Evolutionary conservation across 169 alveolate species (phyloP).

Genomic region (Plasmodium coatneyi): DNA sequence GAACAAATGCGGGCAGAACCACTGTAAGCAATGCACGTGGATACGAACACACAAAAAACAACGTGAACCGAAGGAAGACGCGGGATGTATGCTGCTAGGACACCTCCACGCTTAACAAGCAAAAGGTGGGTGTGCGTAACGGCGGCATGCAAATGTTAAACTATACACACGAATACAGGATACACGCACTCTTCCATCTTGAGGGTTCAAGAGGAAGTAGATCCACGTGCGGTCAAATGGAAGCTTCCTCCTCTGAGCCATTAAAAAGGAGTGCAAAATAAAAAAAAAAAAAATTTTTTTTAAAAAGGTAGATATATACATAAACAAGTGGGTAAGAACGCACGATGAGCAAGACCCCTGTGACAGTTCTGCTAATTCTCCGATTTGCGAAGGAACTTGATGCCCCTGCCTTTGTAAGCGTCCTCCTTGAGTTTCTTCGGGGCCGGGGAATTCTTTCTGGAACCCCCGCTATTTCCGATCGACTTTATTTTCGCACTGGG

Average conservation of each 20-base stretch:
- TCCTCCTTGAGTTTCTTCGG: constrained; percentile 44
- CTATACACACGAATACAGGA: neutral
- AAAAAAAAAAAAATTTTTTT: too few relatives aligned
- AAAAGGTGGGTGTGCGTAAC: neutral
- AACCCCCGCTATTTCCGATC: neutral
- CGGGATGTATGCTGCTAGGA: neutral
- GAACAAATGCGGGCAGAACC: neutral
- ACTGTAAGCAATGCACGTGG: neutral
- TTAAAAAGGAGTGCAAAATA: neutral
- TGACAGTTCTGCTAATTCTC: neutral
- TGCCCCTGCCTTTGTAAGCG: constrained; percentile 8
- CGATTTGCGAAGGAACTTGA: constrained; percentile 25
- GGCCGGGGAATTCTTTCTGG: constrained; percentile 30
- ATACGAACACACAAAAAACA: neutral
- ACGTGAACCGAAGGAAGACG: neutral
- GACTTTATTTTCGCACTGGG: neutral
- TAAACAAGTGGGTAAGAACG: neutral
- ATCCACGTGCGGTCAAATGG: neutral
- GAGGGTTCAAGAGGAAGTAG: neutral
- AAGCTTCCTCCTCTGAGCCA: neutral
- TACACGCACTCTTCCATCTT: neutral
- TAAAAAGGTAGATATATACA: neutral
- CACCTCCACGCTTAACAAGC: neutral
- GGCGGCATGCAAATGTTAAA: too few relatives aligned
- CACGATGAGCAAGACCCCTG: neutral